These are phyloP conservation scores for Hyaloscypha bicolor DNA, from an alignment of 495 filamentous ascomycete species.

Conservation along the genomic window DNA sequence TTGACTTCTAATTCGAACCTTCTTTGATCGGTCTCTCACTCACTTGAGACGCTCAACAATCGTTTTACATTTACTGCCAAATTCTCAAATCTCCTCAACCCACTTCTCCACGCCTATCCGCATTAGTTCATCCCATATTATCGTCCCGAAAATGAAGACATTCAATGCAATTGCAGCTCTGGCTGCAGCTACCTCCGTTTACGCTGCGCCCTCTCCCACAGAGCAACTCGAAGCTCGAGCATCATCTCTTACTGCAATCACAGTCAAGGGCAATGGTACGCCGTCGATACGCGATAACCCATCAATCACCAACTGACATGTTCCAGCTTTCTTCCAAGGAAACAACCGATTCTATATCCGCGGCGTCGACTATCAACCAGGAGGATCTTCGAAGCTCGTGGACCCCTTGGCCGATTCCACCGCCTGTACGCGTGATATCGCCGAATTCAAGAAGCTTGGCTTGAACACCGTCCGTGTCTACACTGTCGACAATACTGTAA, in stretches of 20 bases:
- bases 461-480: slow-evolving; percentile 94
- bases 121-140: slow-evolving; percentile 27
- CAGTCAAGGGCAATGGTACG: slow-evolving; percentile 56
- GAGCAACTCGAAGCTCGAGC: slow-evolving; percentile 37
- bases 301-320: slow-evolving; percentile 31
- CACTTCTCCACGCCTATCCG: slow-evolving; percentile 21
- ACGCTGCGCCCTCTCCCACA: slow-evolving; percentile 60
- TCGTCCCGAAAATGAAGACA: slow-evolving; percentile 55
- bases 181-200: slow-evolving; percentile 51
- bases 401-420: slow-evolving; percentile 79
- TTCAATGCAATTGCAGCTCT: slow-evolving; percentile 51
- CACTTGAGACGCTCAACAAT: slow-evolving; percentile 40
- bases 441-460: slow-evolving; percentile 79
- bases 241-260: slow-evolving; percentile 48
- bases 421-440: slow-evolving; percentile 81
- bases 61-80: slow-evolving; percentile 33
- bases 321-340: slow-evolving; percentile 76
- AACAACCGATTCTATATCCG: slow-evolving; percentile 86
- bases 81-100: slow-evolving; percentile 18
- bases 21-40: slow-evolving; percentile 38
- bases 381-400: slow-evolving; percentile 73
- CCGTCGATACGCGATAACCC: slow-evolving; percentile 28
- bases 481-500: slow-evolving; percentile 82
- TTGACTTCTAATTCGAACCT: slow-evolving; percentile 30
- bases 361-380: slow-evolving; percentile 94